Evolutionary conservation across 768 basidiomycete species (phyloP), one percentile per base, ranked within the genome.

Genomic region (Macrolepiota dolichaula): DNA sequence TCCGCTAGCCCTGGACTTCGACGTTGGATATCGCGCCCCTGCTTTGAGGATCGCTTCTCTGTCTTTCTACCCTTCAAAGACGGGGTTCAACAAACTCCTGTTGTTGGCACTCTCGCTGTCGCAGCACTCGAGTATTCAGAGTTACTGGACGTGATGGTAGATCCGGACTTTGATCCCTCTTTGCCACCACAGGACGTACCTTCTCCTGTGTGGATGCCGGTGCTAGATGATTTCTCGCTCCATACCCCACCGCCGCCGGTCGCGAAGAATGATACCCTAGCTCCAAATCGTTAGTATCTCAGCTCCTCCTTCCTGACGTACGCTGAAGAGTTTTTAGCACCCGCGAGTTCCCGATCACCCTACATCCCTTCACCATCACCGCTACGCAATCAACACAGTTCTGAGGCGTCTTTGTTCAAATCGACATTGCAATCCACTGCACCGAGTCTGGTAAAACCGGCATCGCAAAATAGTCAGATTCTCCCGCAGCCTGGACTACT

Each of bases 81-180:
- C 17, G 76, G 70, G 12, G 70, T 80, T 38, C 68, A 75, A 19
- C 62, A 76, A 37, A 70, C 71, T 17, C 77, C 74, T 17, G 79
- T 89, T 50, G 67, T 76, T 35, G 81, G 85, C 54, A 71, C 77
- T 32, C 70, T 83, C 22, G 88, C 85, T 36, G 86, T 92, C 49
- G 86, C 89, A 47, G 85, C 85, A 49, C 78, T 92, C 59, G 91
- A 91, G 67, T 89, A 83, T 66, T 88, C 89, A 4, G 82, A 85
- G 60, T 70, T 78, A n/a, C 68, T 91, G 55, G 89, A 92, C 65
- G 75, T 81, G 29, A 76, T 91, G 72, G 84, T 85, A 38, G 84
- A 83, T 62, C 77, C 81, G 40, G 77, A 76, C 63, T 70, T 73
- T 57, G 71, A 66, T 37, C 69, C 67, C 63, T 59, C 64, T 57